These are phyloP conservation scores for Glycyrrhiza uralensis DNA, from an alignment of 306 rosid species.

Conservation along the genomic window DNA sequence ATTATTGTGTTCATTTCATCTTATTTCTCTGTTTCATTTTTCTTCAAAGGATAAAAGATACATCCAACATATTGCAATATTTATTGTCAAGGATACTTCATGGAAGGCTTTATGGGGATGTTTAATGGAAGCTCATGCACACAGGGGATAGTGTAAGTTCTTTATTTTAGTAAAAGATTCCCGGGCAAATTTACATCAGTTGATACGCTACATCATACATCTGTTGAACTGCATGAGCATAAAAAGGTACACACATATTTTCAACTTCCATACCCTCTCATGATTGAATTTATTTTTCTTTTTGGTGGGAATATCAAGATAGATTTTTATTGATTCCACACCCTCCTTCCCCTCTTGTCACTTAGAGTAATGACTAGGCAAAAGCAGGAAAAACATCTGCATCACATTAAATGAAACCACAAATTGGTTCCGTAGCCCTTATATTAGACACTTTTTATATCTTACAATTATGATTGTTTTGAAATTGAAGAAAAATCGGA, in stretches of 20 bases:
- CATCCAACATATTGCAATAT: neutral
- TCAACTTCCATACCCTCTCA: too few species aligned
- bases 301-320: too few species aligned
- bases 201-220: too few species aligned
- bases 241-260: too few species aligned
- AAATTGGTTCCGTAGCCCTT: too few species aligned
- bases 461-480: neutral
- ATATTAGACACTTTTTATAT: neutral
- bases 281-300: too few species aligned
- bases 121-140: neutral
- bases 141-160: neutral
- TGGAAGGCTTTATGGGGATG: neutral
- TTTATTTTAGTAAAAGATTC: neutral
- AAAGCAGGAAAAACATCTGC: neutral
- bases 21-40: neutral
- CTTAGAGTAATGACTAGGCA: neutral
- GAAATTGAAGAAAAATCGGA: conserved; percentile 9
- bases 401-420: too few species aligned
- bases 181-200: neutral
- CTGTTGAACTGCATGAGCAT: too few species aligned
- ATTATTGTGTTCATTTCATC: neutral
- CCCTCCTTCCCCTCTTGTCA: neutral
- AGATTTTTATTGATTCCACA: neutral
- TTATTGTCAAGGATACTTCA: neutral
- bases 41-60: neutral